Evolutionary conservation across 164 flowering plant genomes (phyloP), one percentile per base, ranked within the genome.

Genomic region (Saururus chinensis): DNA sequence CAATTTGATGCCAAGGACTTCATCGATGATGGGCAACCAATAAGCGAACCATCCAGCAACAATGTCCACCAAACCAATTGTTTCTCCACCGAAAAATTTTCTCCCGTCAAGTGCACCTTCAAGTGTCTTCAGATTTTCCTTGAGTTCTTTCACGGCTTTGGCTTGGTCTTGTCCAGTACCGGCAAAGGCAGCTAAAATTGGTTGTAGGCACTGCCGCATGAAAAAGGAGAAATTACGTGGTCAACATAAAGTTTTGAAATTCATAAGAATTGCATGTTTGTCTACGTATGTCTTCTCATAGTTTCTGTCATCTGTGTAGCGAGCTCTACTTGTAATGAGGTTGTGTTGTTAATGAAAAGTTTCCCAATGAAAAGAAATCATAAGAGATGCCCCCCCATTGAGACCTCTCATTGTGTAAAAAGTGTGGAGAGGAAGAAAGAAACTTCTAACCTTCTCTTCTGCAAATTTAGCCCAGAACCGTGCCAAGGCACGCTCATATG

Each of bases 401-500:
- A n/a, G n/a, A n/a, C n/a, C n/a, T n/a, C n/a, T n/a, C n/a, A n/a
- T n/a, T n/a, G n/a, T n/a, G n/a, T n/a, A 30, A 30, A 30, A 6
- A 6, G 37, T 30, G 37, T 2, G 6, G 37, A 30, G 37, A 30
- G 37, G 6, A 30, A 6, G 6, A 30, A 30, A 30, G 37, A 30
- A 30, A 30, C 37, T 30, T 30, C 54, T 51, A 16, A 63, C 51
- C 68, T 65, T 66, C 16, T 65, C 51, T 8, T 66, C 63, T 14
- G 26, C n/a, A 51, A 37, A 59, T 22, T 66, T 66, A 7, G 59
- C 68, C 68, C 81, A 74, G 52, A 77, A 77, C 26, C 69, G 71
- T 52, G 56, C 63, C 63, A 48, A 52, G n/a, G 75, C 66, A 25
- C 64, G 55, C 13, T 57, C 61, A 17, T 63, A 63, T 42, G 70